Evolutionary conservation across 2,329 filamentous ascomycete species (phyloP).

Genomic region (Botrytis byssoidea): DNA sequence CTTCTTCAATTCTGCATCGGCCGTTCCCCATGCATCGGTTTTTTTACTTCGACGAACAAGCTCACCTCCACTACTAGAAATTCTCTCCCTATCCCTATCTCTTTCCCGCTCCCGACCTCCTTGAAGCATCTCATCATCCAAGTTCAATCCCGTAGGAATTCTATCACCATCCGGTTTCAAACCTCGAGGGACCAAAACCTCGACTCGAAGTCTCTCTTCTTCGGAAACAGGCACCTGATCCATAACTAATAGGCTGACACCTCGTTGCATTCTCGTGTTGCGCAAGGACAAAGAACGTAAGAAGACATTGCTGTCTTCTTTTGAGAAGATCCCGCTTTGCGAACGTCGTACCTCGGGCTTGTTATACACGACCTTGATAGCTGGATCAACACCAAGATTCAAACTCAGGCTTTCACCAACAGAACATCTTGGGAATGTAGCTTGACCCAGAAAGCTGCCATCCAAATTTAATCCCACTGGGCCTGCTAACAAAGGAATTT

Average conservation of each 20-base stretch:
- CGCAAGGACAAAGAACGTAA: slow-evolving; percentile 49
- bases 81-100: slow-evolving; percentile 29
- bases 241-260: slow-evolving; percentile 50
- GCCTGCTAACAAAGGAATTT: slow-evolving; percentile 55
- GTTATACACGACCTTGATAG: slow-evolving; percentile 54
- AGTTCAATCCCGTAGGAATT: slow-evolving; percentile 41
- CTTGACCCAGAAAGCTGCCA: slow-evolving; percentile 59
- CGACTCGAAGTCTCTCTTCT: slow-evolving; percentile 56
- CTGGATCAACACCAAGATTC: slow-evolving; percentile 58
- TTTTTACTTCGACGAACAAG: slow-evolving; percentile 30
- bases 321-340: slow-evolving; percentile 52
- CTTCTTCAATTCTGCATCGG: slow-evolving; percentile 53
- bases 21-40: slow-evolving; percentile 51
- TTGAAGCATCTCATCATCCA: slow-evolving; percentile 21
- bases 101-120: slow-evolving; percentile 30
- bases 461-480: slow-evolving; percentile 60
- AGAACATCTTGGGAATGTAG: slow-evolving; percentile 54
- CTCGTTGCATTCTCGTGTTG: slow-evolving; percentile 48
- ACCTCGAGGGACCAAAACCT: slow-evolving; percentile 50
- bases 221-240: slow-evolving; percentile 63
- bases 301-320: slow-evolving; percentile 53
- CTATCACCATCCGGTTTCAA: slow-evolving; percentile 43
- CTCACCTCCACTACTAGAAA: background rate
- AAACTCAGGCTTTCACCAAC: slow-evolving; percentile 54
- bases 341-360: slow-evolving; percentile 54